Evolutionary conservation across 2,329 filamentous ascomycete species (phyloP).

Genomic region (Lecanosticta acicola): DNA sequence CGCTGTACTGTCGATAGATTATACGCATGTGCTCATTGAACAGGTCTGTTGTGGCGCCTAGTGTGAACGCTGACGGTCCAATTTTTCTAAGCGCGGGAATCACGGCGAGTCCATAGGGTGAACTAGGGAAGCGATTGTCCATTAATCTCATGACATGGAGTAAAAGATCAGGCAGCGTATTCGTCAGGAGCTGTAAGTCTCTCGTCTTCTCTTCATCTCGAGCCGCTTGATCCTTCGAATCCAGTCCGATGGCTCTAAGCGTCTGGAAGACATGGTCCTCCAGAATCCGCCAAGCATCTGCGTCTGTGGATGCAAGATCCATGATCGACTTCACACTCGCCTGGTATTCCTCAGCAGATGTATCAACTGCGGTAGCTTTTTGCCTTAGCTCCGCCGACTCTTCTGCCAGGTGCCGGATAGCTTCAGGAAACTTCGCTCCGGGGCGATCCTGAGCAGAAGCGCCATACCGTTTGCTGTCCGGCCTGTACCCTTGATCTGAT

Average conservation of each 20-base stretch:
- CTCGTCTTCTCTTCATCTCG: neutral
- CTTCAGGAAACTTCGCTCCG: constrained; percentile 13
- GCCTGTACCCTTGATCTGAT: neutral
- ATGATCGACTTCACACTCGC: constrained; percentile 52
- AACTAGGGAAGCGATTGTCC: constrained; percentile 55
- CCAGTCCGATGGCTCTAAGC: constrained; percentile 6
- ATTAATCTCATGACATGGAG: constrained; percentile 18
- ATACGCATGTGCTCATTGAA: constrained; percentile 62
- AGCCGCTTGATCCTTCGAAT: neutral
- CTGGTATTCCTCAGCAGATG: constrained; percentile 23
- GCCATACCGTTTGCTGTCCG: neutral
- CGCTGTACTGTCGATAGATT: constrained; percentile 56
- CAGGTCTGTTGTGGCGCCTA: constrained; percentile 64
- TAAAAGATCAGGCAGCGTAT: constrained; percentile 17
- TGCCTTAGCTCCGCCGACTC: constrained; percentile 13
- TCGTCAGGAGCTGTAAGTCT: constrained; percentile 10
- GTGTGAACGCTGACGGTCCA: constrained; percentile 63
- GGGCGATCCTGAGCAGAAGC: neutral
- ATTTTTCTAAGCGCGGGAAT: constrained; percentile 63
- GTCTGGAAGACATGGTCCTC: constrained; percentile 58
- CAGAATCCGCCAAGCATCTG: constrained; percentile 61
- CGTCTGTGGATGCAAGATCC: constrained; percentile 53
- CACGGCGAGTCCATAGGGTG: constrained; percentile 55
- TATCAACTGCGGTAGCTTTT: neutral
- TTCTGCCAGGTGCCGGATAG: constrained; percentile 18